Evolutionary conservation across 257 asterid species (phyloP).

Genomic region (Salvia splendens): DNA sequence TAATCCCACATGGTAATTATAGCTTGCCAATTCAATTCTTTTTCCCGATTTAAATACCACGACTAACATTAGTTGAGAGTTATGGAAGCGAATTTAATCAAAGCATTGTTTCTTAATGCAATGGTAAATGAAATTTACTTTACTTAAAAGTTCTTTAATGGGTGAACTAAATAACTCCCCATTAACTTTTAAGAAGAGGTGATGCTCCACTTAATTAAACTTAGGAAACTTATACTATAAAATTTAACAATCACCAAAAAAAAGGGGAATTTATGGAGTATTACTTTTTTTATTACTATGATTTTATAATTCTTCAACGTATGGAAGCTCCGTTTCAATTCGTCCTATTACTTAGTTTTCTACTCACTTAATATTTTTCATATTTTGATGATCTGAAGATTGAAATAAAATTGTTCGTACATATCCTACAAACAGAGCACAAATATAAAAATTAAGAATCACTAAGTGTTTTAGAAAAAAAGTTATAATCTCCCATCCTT

Average conservation of each 20-base stretch:
- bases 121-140: conserved; percentile 22
- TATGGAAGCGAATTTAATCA: not conserved
- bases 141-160: not conserved
- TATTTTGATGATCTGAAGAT: no score
- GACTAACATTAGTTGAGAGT: conserved; percentile 10
- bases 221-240: not conserved
- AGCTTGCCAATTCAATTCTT: not conserved
- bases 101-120: conserved; percentile 8
- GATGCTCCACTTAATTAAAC: not conserved
- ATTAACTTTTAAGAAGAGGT: not conserved
- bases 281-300: no score
- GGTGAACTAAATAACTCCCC: not conserved
- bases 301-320: no score
- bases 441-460: not conserved
- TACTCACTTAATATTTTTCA: no score
- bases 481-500: no score
- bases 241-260: no score
- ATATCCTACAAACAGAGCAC: no score
- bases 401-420: no score
- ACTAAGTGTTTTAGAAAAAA: no score
- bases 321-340: no score
- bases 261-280: no score
- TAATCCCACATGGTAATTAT: conserved; percentile 4
- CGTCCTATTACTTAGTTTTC: no score
- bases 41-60: not conserved